These are phyloP conservation scores for Picochlorum sp. DNA, from an alignment of 139 green algal species.

Conservation along the genomic window DNA sequence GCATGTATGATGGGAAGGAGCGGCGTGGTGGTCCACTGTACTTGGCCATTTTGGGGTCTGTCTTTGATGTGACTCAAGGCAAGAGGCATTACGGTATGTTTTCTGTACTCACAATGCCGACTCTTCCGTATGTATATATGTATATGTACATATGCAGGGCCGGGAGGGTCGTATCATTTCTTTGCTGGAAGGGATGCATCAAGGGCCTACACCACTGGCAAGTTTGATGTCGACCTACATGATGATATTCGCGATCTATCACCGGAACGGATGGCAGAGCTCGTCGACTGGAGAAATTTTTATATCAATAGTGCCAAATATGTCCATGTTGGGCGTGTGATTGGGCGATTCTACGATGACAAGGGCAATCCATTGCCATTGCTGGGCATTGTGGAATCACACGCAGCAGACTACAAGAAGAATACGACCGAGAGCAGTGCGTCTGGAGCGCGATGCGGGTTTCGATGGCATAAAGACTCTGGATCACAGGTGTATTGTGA, in stretches of 20 bases:
- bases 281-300: constrained; percentile 54
- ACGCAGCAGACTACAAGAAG: not conserved
- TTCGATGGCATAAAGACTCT: not conserved
- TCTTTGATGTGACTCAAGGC: constrained; percentile 58
- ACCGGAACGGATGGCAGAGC: constrained; percentile 30
- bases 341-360: constrained; percentile 39
- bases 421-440: not conserved
- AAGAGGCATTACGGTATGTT: constrained; percentile 41
- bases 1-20: constrained; percentile 27
- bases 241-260: constrained; percentile 45
- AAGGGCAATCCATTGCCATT: constrained; percentile 22
- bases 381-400: constrained; percentile 4
- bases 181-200: constrained; percentile 51
- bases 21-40: constrained; percentile 26
- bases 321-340: constrained; percentile 20
- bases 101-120: too few species aligned
- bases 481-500: constrained; percentile 9
- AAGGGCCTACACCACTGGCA: constrained; percentile 40
- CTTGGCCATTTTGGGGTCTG: constrained; percentile 49
- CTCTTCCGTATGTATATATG: too few species aligned
- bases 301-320: constrained; percentile 44
- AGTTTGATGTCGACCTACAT: constrained; percentile 47
- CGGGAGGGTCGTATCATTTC: constrained; percentile 39
- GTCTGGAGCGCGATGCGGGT: not conserved
- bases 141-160: constrained; percentile 12